Base-by-base conservation (phyloP, 352 stramenopile genomes). In the Peronospora tabacina region DNA sequence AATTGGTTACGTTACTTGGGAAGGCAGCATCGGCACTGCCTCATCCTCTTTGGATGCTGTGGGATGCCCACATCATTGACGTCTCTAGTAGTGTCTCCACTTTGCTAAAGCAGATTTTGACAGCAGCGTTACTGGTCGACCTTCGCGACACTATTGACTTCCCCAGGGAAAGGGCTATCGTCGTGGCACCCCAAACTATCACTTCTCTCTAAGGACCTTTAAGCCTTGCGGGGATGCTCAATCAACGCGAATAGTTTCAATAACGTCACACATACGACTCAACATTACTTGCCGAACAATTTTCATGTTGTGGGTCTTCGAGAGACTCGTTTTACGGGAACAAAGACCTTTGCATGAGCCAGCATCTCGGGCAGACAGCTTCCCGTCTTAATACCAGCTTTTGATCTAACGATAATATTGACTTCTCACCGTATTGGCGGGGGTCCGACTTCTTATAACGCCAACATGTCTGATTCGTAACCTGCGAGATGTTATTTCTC, bases 381-480 rank as follows among this genome's bases (percentile, higher is more conserved):
- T 61, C 52, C 3, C 38, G 7, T 7, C 36, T n/a, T n/a, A n/a
- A n/a, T 55, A 2, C 32, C 7, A 47, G 22, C 35, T 61, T 45
- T 29, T 55, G 52, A 38, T 55, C 44, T 13, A 39, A 55, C 50
- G 52, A 61, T n/a, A 42, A 59, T 4, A 33, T 44, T 17, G 30
- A 29, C 13, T 16, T 3, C 2, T 42, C 11, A 58, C 50, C 0
- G 42, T 34, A 4, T 20, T 36, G 2, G 34, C 34, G 16, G 28
- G 43, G 9, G 51, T 58, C 2, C 43, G 42, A 4, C 28, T 58
- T 32, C 39, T 54, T 12, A 7, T 49, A 2, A 54, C 44, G 0
- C 37, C 37, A 7, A 16, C 52, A 3, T 49, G 37, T 19, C 37
- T 37, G 7, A 12, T 60, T 6, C 11, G 16, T 3, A 6, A 29